A percentile compares a stretch with the other conserved stretches of the same genome.
These are phyloP conservation scores for Paramecium pentaurelia DNA, from an alignment of 73 alveolate species.

Conservation along the genomic window DNA sequence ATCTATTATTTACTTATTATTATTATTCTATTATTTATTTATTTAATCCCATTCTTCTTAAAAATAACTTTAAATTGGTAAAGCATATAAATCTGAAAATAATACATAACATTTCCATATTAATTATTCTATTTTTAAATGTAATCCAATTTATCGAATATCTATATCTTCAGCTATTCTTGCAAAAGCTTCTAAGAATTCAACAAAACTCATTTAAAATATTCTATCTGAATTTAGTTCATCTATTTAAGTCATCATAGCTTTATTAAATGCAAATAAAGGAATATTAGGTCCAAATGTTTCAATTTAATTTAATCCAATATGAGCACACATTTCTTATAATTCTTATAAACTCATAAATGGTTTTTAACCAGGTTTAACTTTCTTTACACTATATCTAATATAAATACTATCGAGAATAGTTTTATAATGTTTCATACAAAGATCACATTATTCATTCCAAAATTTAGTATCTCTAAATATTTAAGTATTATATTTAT, in stretches of 20 bases:
- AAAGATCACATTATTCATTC: slow-evolving; percentile 40
- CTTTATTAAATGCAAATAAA: slow-evolving; percentile 55
- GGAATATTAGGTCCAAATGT: slow-evolving; percentile 62
- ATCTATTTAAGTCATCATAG: slow-evolving; percentile 78
- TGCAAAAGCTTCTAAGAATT: slow-evolving; percentile 41
- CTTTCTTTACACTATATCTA: slow-evolving; percentile 47
- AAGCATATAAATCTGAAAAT: neutral
- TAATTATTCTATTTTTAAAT: neutral
- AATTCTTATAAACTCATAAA: slow-evolving; percentile 70
- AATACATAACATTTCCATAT: neutral
- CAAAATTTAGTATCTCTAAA: slow-evolving; percentile 62
- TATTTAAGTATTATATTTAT: slow-evolving; percentile 27
- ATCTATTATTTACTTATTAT: neutral
- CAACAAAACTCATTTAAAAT: slow-evolving; percentile 52
- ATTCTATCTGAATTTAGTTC: slow-evolving; percentile 71
- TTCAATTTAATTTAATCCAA: slow-evolving; percentile 48
- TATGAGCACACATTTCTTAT: slow-evolving; percentile 48
- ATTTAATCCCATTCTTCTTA: neutral
- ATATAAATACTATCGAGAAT: neutral
- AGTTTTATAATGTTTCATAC: slow-evolving; percentile 20
- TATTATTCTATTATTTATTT: neutral
- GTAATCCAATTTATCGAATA: slow-evolving; percentile 28
- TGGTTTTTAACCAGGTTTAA: slow-evolving; percentile 75
- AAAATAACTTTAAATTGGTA: neutral
- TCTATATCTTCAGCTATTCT: slow-evolving; percentile 31